Percentiles rank a stretch among this genome's conserved stretches.
phyloP scores from a whole-genome alignment of 2,329 filamentous ascomycete genomes.

The Xylaria sp. region DNA sequence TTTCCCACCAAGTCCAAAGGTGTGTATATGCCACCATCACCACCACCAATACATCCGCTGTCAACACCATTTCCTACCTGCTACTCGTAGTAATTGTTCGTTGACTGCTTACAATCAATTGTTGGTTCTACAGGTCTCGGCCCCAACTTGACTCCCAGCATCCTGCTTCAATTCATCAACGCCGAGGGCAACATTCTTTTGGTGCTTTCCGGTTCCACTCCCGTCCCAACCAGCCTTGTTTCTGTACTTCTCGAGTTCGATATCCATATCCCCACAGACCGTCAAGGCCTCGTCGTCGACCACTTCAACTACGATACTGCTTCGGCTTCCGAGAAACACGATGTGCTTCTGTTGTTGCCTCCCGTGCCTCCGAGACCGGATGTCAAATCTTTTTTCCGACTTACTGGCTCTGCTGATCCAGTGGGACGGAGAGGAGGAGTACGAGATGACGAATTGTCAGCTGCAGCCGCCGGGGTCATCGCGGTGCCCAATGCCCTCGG shows the following conservation, averaged over 20 bases:
- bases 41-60: background rate
- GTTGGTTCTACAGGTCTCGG: slow-evolving; percentile 73
- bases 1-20: slow-evolving; percentile 92
- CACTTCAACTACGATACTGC: slow-evolving; percentile 92
- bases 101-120: slow-evolving; percentile 15
- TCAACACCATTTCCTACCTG: background rate
- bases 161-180: slow-evolving; percentile 91
- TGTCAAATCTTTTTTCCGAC: slow-evolving; percentile 81
- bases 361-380: slow-evolving; percentile 74
- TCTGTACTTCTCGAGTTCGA: slow-evolving; percentile 89
- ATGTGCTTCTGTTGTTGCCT: slow-evolving; percentile 82
- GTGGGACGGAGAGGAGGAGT: background rate
- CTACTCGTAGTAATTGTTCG: slow-evolving; percentile 1
- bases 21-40: slow-evolving; percentile 51
- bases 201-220: slow-evolving; percentile 77
- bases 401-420: slow-evolving; percentile 55
- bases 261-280: slow-evolving; percentile 85
- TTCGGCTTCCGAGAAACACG: slow-evolving; percentile 83
- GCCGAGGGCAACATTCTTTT: slow-evolving; percentile 91
- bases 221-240: slow-evolving; percentile 77
- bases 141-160: slow-evolving; percentile 84
- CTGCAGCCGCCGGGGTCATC: slow-evolving; percentile 60
- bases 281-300: slow-evolving; percentile 86
- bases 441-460: background rate
- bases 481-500: slow-evolving; percentile 86